Evolutionary conservation across 2,329 filamentous ascomycete genomes (phyloP), one percentile per base, ranked within the genome.

Genomic region (Capronia coronata): DNA sequence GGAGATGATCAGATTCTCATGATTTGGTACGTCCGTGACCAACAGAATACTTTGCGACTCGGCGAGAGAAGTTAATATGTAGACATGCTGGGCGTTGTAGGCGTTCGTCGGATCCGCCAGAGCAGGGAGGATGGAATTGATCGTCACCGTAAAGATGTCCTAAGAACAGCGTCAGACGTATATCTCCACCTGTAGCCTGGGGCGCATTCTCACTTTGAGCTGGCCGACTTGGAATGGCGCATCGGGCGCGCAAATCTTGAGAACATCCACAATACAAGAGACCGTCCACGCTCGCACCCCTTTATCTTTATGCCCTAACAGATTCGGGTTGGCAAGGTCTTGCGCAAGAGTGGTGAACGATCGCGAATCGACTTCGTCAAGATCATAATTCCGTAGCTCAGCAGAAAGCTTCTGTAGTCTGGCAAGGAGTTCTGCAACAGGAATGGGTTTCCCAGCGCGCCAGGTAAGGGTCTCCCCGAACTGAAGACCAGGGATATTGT

Each of bases 11-110:
- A 97, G 77, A 23, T 81, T 78, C 49, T 95, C 88, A 44, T 87
- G 80, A 49, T 86, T 84, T 21, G 89, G 84, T 32, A 97, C 79
- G 61, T 98, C 93, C 54, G 87, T 86, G 59, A 98, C 78, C 34
- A 98, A 80, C 7, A 97, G 79, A 35, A 98, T 87, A 69, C 89
- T 96, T 75, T 97, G 95, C 60, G 95, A 86, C 59, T 94, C 88
- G 48, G 88, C 84, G 23, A 98, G 78, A 14, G 90, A 96, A 54
- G 83, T 81, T 53, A 98, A 75, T 55, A 96, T 86, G 64, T 94
- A 93, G 68, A 93, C 83, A 70, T 98, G 88, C 68, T 97, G 90
- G 55, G 82, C 83, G 68, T 94, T 91, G 74, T 96, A 97, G 8
- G 90, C 83, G 65, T 94, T 85, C 32, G 83, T 83, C 10, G 90